These are phyloP conservation scores for Phragmites australis DNA, from an alignment of 176 grass and related monocot genomes.

Conservation along the genomic window DNA sequence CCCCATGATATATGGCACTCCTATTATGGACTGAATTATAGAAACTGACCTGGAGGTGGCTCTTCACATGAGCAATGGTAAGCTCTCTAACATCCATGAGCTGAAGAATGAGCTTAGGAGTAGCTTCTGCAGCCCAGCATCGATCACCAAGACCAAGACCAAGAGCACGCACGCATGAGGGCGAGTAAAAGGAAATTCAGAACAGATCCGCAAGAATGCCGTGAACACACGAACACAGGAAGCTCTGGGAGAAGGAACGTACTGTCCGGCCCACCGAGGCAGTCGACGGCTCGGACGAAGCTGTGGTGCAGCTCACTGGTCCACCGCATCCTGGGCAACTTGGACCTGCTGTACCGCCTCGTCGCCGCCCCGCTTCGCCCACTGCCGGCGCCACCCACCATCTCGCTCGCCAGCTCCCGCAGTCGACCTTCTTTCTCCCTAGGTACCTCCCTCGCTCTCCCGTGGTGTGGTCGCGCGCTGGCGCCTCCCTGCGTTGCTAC, in stretches of 20 bases:
- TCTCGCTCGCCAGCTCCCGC: constrained; percentile 14
- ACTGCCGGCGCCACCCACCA: background rate
- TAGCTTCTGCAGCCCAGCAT: constrained; percentile 51
- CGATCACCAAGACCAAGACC: background rate
- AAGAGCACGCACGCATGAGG: background rate
- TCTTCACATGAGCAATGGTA: constrained; percentile 93
- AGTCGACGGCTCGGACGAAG: constrained; percentile 72
- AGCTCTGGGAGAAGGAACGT: constrained; percentile 19
- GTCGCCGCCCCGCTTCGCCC: constrained; percentile 49
- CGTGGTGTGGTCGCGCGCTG: too few species aligned
- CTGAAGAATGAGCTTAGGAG: constrained; percentile 89
- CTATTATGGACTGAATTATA: background rate
- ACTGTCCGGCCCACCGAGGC: constrained; percentile 84
- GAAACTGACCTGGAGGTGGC: constrained; percentile 80
- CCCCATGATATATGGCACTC: background rate
- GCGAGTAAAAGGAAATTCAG: background rate
- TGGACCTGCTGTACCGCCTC: constrained; percentile 83
- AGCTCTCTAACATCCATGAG: constrained; percentile 78
- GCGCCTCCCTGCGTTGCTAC: background rate
- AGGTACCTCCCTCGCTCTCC: background rate
- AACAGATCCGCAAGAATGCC: background rate
- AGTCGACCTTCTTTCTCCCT: background rate
- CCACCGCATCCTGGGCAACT: constrained; percentile 77
- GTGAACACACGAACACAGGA: background rate
- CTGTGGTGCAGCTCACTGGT: constrained; percentile 78